Evolutionary conservation across 129 eudicot genomes (phyloP), one percentile per base, ranked within the genome.

Genomic region (Flaveria ramosissima): DNA sequence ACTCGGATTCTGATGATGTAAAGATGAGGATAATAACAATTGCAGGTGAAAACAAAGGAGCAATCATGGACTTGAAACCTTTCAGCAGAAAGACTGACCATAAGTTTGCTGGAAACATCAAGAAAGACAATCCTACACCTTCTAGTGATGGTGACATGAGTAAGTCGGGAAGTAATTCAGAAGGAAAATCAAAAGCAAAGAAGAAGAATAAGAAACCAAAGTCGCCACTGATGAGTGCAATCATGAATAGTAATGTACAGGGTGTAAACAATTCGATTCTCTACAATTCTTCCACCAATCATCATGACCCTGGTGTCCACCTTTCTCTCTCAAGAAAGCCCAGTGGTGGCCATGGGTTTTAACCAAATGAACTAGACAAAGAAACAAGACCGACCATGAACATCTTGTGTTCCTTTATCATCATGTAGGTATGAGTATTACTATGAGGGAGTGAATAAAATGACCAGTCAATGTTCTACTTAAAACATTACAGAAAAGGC

Each of bases 11-110:
- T 24, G 87, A 84, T 60, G 80, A 84, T 26, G 32, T 17, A 0
- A 83, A 89, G 24, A 84, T 65, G 83, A 86, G 83, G 67, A 64
- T 86, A 1, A 74, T 91, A 67, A 84, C 87, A 9, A 74, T 88
- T 67, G 82, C 88, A 27, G 97, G 93, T 50, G 92, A 91, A 61
- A 91, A 86, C 88, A 86, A 79, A 77, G 93, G 91, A 45, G 93
- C 89, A 2, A 60, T 86, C 42, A 88, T 86, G 93, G 88, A 84
- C 48, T 42, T 88, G 78, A 88, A 70, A 75, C 90, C 92, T 45
- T 47, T 73, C 8, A 17, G 42, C 8, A 84, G 41, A 48, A 23
- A 72, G 8, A 36, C 41, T 5, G 41, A 36, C 5, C 41, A 36
- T 36, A 36, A 4, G 80, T 59, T 72, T 63, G 36, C 66, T 5